phyloP scores from a whole-genome alignment of 495 filamentous ascomycete species.

The Tuber microsphaerosporum region DNA sequence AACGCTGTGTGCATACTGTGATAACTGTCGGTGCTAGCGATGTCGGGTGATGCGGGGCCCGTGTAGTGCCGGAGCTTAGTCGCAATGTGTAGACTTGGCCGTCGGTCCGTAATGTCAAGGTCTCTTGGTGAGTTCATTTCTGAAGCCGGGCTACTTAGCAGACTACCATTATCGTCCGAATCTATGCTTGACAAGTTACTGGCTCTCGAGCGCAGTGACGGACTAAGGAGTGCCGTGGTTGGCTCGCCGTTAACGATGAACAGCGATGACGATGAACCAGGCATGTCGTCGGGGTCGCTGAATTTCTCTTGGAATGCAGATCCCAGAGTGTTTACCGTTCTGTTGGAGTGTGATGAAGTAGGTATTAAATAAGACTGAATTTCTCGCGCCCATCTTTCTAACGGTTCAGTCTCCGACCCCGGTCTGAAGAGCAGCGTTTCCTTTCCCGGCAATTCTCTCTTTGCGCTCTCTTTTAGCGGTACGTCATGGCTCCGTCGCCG shows the following conservation, averaged over 20 bases:
- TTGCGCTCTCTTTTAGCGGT: slow-evolving; percentile 20
- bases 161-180: slow-evolving; percentile 35
- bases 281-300: slow-evolving; percentile 23
- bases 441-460: slow-evolving; percentile 18
- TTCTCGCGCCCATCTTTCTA: slow-evolving; percentile 36
- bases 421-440: slow-evolving; percentile 37
- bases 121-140: slow-evolving; percentile 26
- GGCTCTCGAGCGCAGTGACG: slow-evolving; percentile 35
- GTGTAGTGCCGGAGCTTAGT: slow-evolving; percentile 29
- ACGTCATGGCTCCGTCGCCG: slow-evolving; percentile 38
- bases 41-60: background rate
- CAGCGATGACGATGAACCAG: slow-evolving; percentile 22
- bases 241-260: slow-evolving; percentile 40
- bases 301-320: slow-evolving; percentile 25
- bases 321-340: slow-evolving; percentile 13
- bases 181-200: slow-evolving; percentile 40
- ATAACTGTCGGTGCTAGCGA: background rate
- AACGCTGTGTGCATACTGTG: background rate
- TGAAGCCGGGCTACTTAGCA: slow-evolving; percentile 29
- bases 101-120: slow-evolving; percentile 8
- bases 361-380: slow-evolving; percentile 31
- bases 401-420: slow-evolving; percentile 19
- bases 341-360: slow-evolving; percentile 17
- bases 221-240: slow-evolving; percentile 38
- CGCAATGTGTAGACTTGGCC: slow-evolving; percentile 23